Conservation (phyloP, 2,329 filamentous ascomycete species). For the Verticillium klebahnii region DNA sequence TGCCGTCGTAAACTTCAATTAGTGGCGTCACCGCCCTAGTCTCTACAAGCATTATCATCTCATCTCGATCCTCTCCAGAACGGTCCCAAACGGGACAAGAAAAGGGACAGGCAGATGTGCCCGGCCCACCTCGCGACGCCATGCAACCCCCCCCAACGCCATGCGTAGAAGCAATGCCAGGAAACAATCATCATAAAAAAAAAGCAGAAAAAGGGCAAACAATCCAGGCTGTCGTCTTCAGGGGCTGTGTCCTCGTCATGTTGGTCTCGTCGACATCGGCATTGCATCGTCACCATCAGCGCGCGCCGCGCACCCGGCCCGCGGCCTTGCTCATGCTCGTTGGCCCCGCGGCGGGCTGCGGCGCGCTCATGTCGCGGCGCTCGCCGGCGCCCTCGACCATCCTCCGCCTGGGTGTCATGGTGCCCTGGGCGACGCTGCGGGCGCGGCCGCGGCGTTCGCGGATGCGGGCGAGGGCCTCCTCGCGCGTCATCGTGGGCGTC, state of each 20-base stretch:
- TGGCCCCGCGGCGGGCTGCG: slow-evolving; percentile 20
- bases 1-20: background rate
- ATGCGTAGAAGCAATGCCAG: background rate
- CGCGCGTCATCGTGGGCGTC: slow-evolving; percentile 64
- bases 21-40: background rate
- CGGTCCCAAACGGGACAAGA: background rate
- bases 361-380: slow-evolving; percentile 45
- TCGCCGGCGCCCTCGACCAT: slow-evolving; percentile 44
- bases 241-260: slow-evolving; percentile 9
- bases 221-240: background rate
- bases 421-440: slow-evolving; percentile 60
- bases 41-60: background rate
- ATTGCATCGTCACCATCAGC: background rate
- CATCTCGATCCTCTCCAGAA: background rate
- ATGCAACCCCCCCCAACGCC: background rate
- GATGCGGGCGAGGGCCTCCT: slow-evolving; percentile 72
- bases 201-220: slow-evolving; percentile 1
- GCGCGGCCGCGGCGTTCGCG: slow-evolving; percentile 67
- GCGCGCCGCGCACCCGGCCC: background rate
- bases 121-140: background rate
- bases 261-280: slow-evolving; percentile 1
- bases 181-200: slow-evolving; percentile 1
- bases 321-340: slow-evolving; percentile 16
- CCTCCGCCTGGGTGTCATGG: slow-evolving; percentile 56
- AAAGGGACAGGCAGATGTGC: background rate